Base-by-base conservation (phyloP, 768 basidiomycete genomes). In the Kwoniella bestiolae region DNA sequence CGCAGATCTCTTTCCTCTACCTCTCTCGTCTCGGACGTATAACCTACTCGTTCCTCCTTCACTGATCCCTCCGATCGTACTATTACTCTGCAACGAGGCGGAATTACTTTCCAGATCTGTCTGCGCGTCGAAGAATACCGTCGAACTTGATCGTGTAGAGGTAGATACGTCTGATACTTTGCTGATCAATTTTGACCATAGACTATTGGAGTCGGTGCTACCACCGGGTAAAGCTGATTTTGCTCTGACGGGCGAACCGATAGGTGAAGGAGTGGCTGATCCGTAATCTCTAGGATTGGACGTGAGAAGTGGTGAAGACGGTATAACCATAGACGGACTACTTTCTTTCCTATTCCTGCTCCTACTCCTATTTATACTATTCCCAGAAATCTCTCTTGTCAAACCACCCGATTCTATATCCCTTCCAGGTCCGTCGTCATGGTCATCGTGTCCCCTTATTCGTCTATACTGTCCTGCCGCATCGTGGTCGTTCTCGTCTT, bases 241-340 rank as follows among this genome's bases (percentile, higher is more conserved):
- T 5, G 45, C 16, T 38, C 57, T 63, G 5, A 47, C 31, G 1
- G 63, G 63, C 21, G 45, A 49, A 12, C 63, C 63, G 14, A 58
- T 55, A 1, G 63, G 63, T 34, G 56, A 58, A n/a, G 63, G 63
- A 12, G 47, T 58, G 28, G 63, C 58, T 34, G 52, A 56, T 21
- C 63, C 63, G 44, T 65, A 65, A 61, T 41, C 50, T 29, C 47
- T 47, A 1, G n/a, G 46, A 25, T 25, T 35, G 6, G 63, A 57
- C 21, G 63, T 51, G n/a, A 65, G 34, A n/a, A 65, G 26, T 18
- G 63, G 63, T 28, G 63, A 65, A 53, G 56, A 58, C 7, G 63
- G 56, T 52, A 65, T 59, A 26, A 63, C 45, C 1, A 53, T 26
- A 8, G 62, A 45, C 9, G 52, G 29, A 25, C 38, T 61, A 61